Evolutionary conservation across 176 grass and related monocot species (phyloP), one percentile per base, ranked within the genome.

Genomic region (Metroxylon sagu): DNA sequence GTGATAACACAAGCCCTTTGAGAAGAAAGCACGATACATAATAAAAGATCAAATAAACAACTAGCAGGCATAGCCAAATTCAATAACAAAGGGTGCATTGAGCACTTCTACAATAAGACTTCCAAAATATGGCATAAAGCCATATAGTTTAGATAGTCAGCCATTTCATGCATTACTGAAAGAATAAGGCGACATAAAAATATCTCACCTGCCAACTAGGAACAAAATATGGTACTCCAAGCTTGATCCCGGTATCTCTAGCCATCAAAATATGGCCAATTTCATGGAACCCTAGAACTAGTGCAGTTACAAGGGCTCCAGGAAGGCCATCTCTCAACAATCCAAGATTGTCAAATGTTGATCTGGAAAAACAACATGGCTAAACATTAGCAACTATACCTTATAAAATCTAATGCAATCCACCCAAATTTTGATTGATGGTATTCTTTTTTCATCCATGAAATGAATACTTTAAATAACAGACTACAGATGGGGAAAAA

Each of bases 191-290:
- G 12, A 12, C 8, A 43, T 43, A 10, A 43, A 7, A 43, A 43
- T 43, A 43, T 78, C 65, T 70, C 86, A 98, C 93, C 93, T 98
- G 93, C 93, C 93, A 98, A 72, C 93, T 98, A 53, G 93, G 93
- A 80, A 98, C 84, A 81, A 98, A 98, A 68, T 83, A 98, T 69
- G 93, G 93, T 26, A 98, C 79, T 25, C 76, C 82, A 26, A 98
- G 76, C 88, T 98, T 98, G 78, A 92, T 91, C n/a, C 87, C 79
- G 29, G 59, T 83, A 69, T 87, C 78, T 76, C 53, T 88, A 54
- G 93, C 87, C 76, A 79, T 76, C 59, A 85, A 74, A 71, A 98
- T 80, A 61, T 98, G 93, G 4, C 79, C 87, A 76, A 98, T 76
- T 80, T 98, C 93, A 89, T 98, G 93, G 50, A 83, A 66, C 7